These are phyloP conservation scores for Punctularia strigosozonata DNA, from an alignment of 768 basidiomycete genomes.

Conservation along the genomic window DNA sequence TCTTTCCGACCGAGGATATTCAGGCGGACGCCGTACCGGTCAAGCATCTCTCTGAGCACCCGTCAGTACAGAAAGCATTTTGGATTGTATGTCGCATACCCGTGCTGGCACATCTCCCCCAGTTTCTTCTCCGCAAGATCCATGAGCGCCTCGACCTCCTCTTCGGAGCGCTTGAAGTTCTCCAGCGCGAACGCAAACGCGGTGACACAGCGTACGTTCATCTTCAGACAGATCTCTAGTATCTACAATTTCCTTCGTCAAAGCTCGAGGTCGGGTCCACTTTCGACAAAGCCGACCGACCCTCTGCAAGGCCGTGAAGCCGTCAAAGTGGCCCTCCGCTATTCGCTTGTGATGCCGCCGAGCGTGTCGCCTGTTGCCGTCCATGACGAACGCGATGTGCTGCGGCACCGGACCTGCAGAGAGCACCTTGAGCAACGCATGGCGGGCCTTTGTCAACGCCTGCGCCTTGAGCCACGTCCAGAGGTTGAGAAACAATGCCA, in stretches of 20 bases:
- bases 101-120: conserved; percentile 65
- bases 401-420: conserved; percentile 75
- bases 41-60: conserved; percentile 57
- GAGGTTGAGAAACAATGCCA: background rate
- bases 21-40: conserved; percentile 73
- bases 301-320: conserved; percentile 67
- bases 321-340: conserved; percentile 72
- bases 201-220: conserved; percentile 76
- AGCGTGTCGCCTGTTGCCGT: conserved; percentile 91
- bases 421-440: conserved; percentile 53
- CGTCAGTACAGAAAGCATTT: background rate
- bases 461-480: conserved; percentile 10
- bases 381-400: conserved; percentile 96
- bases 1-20: conserved; percentile 68
- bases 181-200: conserved; percentile 99
- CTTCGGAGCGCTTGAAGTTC: conserved; percentile 81
- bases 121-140: conserved; percentile 68
- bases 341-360: conserved; percentile 52
- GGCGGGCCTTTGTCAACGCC: conserved; percentile 17
- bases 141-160: conserved; percentile 87
- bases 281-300: conserved; percentile 31
- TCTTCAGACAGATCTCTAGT: conserved; percentile 70
- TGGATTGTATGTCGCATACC: conserved; percentile 37
- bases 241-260: conserved; percentile 32
- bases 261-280: background rate